A percentile compares a stretch with the other conserved stretches of the same genome.
Conservation (phyloP, 805 yeast genomes). For the Pichia nanzhaoensis region DNA sequence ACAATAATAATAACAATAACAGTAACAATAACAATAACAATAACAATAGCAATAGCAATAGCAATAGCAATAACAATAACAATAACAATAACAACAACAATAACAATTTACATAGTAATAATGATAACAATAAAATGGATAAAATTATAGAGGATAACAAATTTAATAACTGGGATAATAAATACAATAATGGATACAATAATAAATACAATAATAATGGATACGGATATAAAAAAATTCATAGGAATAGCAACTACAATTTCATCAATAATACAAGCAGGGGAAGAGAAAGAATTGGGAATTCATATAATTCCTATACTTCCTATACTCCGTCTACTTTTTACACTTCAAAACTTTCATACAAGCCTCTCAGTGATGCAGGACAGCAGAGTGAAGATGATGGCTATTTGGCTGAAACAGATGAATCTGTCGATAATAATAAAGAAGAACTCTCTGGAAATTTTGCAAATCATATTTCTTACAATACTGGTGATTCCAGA, state of each 20-base stretch:
- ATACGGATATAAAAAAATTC: not conserved
- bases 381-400: not conserved
- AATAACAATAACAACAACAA: not conserved
- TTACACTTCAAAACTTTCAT: too few relatives aligned
- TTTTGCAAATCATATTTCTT: not conserved
- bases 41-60: not conserved
- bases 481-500: not conserved
- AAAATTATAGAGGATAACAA: not conserved
- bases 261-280: slow-evolving; percentile 1
- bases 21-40: not conserved
- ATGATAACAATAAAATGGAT: not conserved
- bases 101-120: not conserved
- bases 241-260: slow-evolving; percentile 3
- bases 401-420: not conserved
- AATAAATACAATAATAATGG: not conserved
- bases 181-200: not conserved
- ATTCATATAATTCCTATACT: too few relatives aligned
- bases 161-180: not conserved
- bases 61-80: not conserved
- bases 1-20: not conserved
- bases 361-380: not conserved
- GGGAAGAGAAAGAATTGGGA: not conserved
- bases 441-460: not conserved
- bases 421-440: not conserved
- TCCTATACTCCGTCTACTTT: too few relatives aligned